These are phyloP conservation scores for Alternaria sp. DNA, from an alignment of 2,329 filamentous ascomycete genomes.

Conservation along the genomic window DNA sequence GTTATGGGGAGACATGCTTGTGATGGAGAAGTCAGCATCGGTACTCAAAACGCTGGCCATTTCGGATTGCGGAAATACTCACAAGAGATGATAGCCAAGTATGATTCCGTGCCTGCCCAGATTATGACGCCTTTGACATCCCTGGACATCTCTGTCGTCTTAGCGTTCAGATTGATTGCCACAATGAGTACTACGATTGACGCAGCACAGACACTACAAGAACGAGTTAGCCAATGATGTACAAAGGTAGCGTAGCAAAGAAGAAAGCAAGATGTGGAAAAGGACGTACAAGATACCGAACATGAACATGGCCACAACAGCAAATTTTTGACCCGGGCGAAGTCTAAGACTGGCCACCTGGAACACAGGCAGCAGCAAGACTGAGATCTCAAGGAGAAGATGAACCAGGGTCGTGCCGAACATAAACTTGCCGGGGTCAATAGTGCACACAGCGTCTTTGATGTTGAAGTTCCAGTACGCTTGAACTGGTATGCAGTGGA, in stretches of 20 bases:
- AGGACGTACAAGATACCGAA: conserved; percentile 5
- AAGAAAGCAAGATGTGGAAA: not conserved
- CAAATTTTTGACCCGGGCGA: not conserved
- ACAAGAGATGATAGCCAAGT: not conserved
- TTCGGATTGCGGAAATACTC: not conserved
- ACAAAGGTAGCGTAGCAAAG: not conserved
- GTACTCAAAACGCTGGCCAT: too few species aligned
- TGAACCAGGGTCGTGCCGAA: not conserved
- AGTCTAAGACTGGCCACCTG: not conserved
- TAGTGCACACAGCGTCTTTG: not conserved
- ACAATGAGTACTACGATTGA: not conserved
- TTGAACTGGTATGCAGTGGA: not conserved
- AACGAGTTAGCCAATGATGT: not conserved
- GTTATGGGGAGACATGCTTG: not conserved
- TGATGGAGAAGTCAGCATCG: not conserved
- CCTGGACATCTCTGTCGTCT: not conserved
- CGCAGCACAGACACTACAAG: not conserved
- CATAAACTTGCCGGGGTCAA: not conserved
- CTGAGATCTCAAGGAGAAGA: not conserved
- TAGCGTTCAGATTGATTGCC: not conserved
- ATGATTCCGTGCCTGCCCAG: not conserved
- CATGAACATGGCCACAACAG: conserved; percentile 6
- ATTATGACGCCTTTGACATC: not conserved
- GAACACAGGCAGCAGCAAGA: not conserved
- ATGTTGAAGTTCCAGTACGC: not conserved